phyloP scores from a whole-genome alignment of 139 green algal genomes.

The Eudorina sp. region DNA sequence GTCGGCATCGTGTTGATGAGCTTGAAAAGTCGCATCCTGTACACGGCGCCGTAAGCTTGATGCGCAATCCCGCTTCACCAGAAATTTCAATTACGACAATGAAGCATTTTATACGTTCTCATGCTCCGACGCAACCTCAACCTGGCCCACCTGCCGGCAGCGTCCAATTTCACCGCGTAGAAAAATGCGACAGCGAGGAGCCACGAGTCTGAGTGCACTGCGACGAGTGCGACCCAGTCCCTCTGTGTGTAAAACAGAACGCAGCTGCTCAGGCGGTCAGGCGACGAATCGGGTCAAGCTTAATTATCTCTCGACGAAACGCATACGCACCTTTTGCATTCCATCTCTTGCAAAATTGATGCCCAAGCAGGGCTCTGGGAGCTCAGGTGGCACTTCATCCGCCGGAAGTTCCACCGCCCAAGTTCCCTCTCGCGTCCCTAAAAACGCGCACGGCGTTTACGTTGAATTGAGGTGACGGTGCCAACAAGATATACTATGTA shows the following conservation, averaged over 20 bases:
- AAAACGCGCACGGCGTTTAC: no score
- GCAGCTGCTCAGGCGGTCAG: neutral
- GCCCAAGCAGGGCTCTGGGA: slow-evolving; percentile 97
- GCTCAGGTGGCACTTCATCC: slow-evolving; percentile 97
- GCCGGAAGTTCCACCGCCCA: slow-evolving; percentile 95
- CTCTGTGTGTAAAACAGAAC: slow-evolving; percentile 52
- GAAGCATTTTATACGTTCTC: neutral
- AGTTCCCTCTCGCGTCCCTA: slow-evolving; percentile 81
- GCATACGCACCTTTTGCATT: slow-evolving; percentile 73
- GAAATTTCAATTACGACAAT: no score
- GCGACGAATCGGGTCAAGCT: slow-evolving; percentile 1
- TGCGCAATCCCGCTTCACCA: no score
- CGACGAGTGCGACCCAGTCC: slow-evolving; percentile 97
- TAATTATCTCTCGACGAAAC: slow-evolving; percentile 54
- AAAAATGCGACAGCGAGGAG: slow-evolving; percentile 96
- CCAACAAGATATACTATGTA: no score
- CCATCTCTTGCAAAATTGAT: slow-evolving; percentile 98
- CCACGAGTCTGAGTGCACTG: slow-evolving; percentile 98
- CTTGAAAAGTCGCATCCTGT: slow-evolving; percentile 71
- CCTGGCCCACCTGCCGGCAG: slow-evolving; percentile 71
- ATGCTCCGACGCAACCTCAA: neutral
- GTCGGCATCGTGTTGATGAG: slow-evolving; percentile 73
- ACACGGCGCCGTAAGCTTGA: neutral
- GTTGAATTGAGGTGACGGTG: no score
- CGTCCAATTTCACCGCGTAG: slow-evolving; percentile 94